These are phyloP conservation scores for Cryphonectria carpinicola DNA, from an alignment of 2,329 filamentous ascomycete genomes.

Conservation along the genomic window DNA sequence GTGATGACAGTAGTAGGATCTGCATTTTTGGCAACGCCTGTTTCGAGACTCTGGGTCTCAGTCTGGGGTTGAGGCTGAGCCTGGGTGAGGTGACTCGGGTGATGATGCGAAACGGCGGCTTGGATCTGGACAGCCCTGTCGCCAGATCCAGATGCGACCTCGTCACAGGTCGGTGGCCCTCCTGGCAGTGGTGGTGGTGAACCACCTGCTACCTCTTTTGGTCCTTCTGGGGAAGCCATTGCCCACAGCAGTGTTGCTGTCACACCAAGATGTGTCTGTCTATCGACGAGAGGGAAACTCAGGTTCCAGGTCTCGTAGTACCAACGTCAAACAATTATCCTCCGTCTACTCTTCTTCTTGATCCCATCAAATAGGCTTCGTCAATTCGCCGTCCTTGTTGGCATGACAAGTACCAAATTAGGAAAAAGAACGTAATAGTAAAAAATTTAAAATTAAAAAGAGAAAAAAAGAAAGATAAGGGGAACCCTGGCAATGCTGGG, in stretches of 20 bases:
- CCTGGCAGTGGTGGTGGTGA: not conserved
- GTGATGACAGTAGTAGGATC: not conserved
- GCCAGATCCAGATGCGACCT: constrained; percentile 13
- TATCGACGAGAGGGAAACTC: not conserved
- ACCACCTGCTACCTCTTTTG: constrained; percentile 4
- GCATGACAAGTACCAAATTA: not conserved
- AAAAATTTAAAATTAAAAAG: not conserved
- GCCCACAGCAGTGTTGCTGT: constrained; percentile 9
- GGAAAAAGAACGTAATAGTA: not conserved
- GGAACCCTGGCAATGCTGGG: not conserved
- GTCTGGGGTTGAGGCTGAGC: constrained; percentile 15
- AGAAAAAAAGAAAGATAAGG: not conserved
- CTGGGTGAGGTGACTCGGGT: not conserved
- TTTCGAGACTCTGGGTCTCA: constrained; percentile 3
- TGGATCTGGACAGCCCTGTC: constrained; percentile 12
- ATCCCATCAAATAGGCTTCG: constrained; percentile 10
- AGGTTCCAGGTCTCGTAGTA: constrained; percentile 8
- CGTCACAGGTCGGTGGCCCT: constrained; percentile 16
- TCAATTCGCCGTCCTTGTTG: not conserved
- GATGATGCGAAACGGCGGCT: not conserved
- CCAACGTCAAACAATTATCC: constrained; percentile 8
- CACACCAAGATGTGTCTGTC: constrained; percentile 3
- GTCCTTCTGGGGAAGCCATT: constrained; percentile 20
- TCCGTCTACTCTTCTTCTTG: constrained; percentile 9
- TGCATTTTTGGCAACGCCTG: not conserved